Evolutionary conservation across 225 moss, liverwort and hornwort species (phyloP), one percentile per base, ranked within the genome.

Genomic region (Marchantia polymorpha): DNA sequence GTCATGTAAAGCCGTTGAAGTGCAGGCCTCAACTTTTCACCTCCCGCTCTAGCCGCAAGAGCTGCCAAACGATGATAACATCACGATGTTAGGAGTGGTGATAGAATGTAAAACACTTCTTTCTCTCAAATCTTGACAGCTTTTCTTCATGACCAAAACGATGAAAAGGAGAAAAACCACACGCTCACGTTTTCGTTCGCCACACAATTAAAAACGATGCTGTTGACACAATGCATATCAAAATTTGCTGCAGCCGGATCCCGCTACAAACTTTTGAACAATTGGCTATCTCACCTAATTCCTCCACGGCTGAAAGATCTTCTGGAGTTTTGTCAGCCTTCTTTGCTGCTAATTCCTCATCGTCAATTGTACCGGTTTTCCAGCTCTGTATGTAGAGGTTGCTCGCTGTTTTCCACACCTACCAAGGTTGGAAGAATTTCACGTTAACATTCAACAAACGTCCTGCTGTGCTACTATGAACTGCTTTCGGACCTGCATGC

Each of bases 1-100:
- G 94, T 93, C 89, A 97, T 94, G 77, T 97, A 97, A 54, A 97
- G 59, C 17, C 91, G 90, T 78, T 94, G 96, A 81, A 97, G 81
- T 23, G 96, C 91, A 76, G 96, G 96, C 82, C 84, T 92, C 50
- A 94, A 61, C 72, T 90, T 83, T 48, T 97, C 94, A 78, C 92
- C 89, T 64, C 96, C 92, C 64, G 89, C 89, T 82, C 90, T 87
- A 30, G 92, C 93, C 82, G 96, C 94, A 79, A 97, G 80, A 80
- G 94, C 94, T 96, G 95, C 82, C 86, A 79, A 77, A 52, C 25
- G 60, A n/a, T 31, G 22, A n/a, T n/a, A n/a, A n/a, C n/a, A n/a
- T n/a, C n/a, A n/a, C n/a, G n/a, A n/a, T n/a, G n/a, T 8, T 7
- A 56, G 7, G n/a, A n/a, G n/a, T n/a, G n/a, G 9, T 9, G 11